Base-by-base conservation (phyloP, 495 filamentous ascomycete species). In the Trichoderma parareesei region DNA sequence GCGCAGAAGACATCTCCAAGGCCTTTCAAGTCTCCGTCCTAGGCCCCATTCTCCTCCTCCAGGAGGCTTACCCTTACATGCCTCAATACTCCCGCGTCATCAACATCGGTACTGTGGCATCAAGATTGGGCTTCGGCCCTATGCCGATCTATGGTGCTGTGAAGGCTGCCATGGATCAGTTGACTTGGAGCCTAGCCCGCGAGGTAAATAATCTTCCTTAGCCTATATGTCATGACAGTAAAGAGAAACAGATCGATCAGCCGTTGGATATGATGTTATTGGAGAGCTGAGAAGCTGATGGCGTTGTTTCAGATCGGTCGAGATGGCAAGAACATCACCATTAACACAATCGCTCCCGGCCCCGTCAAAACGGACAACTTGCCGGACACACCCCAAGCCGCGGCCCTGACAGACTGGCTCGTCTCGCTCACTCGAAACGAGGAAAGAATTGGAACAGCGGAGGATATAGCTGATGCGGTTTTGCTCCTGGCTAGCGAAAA, bases 401-500 rank as follows among this genome's bases (percentile, higher is more conserved):
- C 40, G 40, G 6, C 40, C 6, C 6, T 41, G 40, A 41, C 6
- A 41, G 11, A 41, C 40, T 41, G 11, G 6, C 40, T 41, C 11
- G 6, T 41, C 11, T 41, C 46, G 46, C 6, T 41, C 42, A 71
- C 71, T 20, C 68, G 65, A 14, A 75, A 70, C 4, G 75, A 72
- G 20, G 70, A 74, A 57, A 67, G 73, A 5, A 65, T 67, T 2
- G 78, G 74, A 0, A 73, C 53, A 1, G 67, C 71, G 0, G 69
- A 73, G 42, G 79, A 84, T 69, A 71, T 84, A 65, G 80, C 75
- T 18, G 80, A 82, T 69, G 75, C 75, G 7, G 79, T 78, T 18
- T 60, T 77, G n/a, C 68, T 82, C 18, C 46, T 84, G 11, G 74
- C 71, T n/a, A 75, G 72, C 10, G 82, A 83, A 69, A 77, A 79